Conservation (phyloP, 2,329 filamentous ascomycete genomes). For the Lasiodiplodia sp. region DNA sequence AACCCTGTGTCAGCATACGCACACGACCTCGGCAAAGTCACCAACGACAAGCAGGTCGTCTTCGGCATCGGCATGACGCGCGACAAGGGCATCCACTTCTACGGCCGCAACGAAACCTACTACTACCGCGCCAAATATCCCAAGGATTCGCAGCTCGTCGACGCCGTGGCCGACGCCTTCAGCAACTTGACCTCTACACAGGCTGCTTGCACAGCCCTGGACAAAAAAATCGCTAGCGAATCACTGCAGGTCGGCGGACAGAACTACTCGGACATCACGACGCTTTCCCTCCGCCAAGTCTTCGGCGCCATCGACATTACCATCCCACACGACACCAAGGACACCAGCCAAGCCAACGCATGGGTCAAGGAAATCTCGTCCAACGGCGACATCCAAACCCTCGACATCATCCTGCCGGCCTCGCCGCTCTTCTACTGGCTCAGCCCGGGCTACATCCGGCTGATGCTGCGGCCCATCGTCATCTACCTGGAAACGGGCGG, state of each 20-base stretch:
- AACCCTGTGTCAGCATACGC: conserved; percentile 34
- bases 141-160: conserved; percentile 34
- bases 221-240: conserved; percentile 40
- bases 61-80: conserved; percentile 53
- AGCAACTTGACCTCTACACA: conserved; percentile 48
- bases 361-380: conserved; percentile 56
- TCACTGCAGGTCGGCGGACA: conserved; percentile 43
- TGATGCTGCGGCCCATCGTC: conserved; percentile 54
- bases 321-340: conserved; percentile 41
- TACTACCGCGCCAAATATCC: conserved; percentile 49
- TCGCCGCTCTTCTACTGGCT: conserved; percentile 54
- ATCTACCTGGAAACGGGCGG: conserved; percentile 50
- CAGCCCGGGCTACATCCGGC: conserved; percentile 52
- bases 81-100: conserved; percentile 50
- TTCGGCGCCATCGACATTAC: conserved; percentile 52
- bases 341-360: conserved; percentile 42
- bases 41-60: conserved; percentile 40
- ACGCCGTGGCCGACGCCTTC: conserved; percentile 50
- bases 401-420: conserved; percentile 53
- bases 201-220: conserved; percentile 43
- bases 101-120: conserved; percentile 48
- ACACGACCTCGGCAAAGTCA: conserved; percentile 49
- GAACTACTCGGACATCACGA: conserved; percentile 52
- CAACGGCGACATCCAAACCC: conserved; percentile 53
- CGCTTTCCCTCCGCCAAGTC: conserved; percentile 51